phyloP scores from a whole-genome alignment of 768 basidiomycete genomes.

The Phanerochaete carnosa region DNA sequence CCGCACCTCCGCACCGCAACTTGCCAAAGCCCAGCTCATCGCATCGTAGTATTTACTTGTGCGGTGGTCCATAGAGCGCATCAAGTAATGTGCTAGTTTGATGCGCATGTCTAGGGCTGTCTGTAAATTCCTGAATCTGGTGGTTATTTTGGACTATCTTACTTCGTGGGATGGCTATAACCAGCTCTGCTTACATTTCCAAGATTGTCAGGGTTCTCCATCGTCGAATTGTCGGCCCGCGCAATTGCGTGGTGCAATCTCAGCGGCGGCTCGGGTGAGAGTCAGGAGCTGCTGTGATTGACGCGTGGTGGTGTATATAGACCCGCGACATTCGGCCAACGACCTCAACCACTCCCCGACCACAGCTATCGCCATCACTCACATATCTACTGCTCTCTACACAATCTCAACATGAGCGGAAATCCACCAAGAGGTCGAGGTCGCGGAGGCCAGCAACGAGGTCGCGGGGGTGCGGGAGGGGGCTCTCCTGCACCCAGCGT shows the following conservation, averaged over 20 bases:
- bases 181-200: no score
- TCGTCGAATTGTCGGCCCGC: not conserved
- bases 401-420: not conserved
- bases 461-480: not conserved
- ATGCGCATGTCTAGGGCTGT: no score
- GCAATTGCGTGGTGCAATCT: not conserved
- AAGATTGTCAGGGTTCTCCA: not conserved
- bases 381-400: not conserved
- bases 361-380: not conserved
- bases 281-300: not conserved
- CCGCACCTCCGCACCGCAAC: no score
- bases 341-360: not conserved
- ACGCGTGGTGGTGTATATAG: not conserved
- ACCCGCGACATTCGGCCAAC: not conserved
- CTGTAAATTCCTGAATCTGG: no score
- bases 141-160: no score
- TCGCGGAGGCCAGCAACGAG: not conserved
- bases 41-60: no score
- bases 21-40: no score
- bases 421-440: not conserved
- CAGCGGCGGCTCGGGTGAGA: not conserved
- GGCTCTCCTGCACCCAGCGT: not conserved
- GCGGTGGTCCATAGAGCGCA: no score
- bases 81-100: no score
- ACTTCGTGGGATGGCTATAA: no score